Evolutionary conservation across 768 basidiomycete species (phyloP).

Genomic region (Leucocoprinus leucothites): DNA sequence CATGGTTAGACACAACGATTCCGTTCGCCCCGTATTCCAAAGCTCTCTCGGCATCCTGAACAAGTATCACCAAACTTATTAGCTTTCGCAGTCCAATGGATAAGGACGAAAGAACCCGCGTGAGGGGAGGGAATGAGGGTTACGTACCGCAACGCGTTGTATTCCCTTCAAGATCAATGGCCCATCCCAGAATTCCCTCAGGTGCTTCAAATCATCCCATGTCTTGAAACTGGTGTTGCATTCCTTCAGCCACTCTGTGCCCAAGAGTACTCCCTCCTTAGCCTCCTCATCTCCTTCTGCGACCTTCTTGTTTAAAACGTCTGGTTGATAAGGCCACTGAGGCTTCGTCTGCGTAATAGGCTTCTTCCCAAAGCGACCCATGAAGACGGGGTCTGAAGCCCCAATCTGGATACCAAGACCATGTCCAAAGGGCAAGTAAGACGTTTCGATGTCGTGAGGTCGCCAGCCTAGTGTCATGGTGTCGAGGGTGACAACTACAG

Average conservation of each 20-base stretch:
- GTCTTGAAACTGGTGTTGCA: constrained; percentile 53
- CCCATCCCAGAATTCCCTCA: constrained; percentile 75
- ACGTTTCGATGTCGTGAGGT: constrained; percentile 64
- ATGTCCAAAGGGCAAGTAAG: constrained; percentile 65
- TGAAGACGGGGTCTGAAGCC: constrained; percentile 75
- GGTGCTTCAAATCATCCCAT: constrained; percentile 71
- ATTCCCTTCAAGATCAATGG: constrained; percentile 79
- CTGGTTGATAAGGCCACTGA: constrained; percentile 59
- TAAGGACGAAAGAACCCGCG: not conserved
- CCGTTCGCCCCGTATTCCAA: constrained; percentile 64
- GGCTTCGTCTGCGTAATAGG: constrained; percentile 37
- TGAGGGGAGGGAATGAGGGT: not conserved
- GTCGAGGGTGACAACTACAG: constrained; percentile 79
- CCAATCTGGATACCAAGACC: constrained; percentile 68
- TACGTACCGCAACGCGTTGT: constrained; percentile 53
- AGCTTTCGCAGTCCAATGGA: no score
- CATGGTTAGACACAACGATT: constrained; percentile 81
- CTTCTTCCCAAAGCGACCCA: constrained; percentile 50
- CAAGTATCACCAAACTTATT: not conserved
- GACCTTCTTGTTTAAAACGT: constrained; percentile 37
- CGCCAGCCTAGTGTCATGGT: constrained; percentile 74
- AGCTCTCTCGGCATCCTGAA: constrained; percentile 65
- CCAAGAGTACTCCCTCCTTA: constrained; percentile 41
- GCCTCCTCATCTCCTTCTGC: constrained; percentile 46
- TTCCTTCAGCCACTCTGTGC: constrained; percentile 61